Percentiles rank a stretch among this genome's conserved stretches.
phyloP scores from a whole-genome alignment of 176 grass and related monocot genomes.

The Ensete glaucum region DNA sequence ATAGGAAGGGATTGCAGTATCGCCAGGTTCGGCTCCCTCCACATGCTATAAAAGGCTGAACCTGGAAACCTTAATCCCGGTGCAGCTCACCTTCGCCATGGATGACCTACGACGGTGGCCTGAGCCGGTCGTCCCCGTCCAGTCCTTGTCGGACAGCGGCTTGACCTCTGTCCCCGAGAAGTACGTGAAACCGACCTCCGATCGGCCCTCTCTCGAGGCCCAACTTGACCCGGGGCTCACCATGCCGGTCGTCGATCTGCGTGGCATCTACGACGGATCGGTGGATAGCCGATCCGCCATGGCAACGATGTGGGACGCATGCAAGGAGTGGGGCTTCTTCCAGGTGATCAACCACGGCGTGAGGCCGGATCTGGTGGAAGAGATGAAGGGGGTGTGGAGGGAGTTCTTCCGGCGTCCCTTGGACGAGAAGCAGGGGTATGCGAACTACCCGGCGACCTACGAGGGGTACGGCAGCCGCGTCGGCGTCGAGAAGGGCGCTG shows the following conservation, averaged over 20 bases:
- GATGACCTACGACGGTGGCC: slow-evolving; percentile 28
- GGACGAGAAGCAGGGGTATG: slow-evolving; percentile 38
- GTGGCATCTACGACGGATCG: neutral
- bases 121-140: slow-evolving; percentile 52
- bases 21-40: too few species aligned
- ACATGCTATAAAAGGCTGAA: too few species aligned
- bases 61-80: too few species aligned
- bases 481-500: slow-evolving; percentile 53
- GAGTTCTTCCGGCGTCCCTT: slow-evolving; percentile 53
- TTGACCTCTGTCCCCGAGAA: slow-evolving; percentile 21
- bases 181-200: slow-evolving; percentile 43
- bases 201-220: slow-evolving; percentile 22
- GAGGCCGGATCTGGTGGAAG: slow-evolving; percentile 14
- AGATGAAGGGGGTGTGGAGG: slow-evolving; percentile 44
- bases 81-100: slow-evolving; percentile 9
- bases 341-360: slow-evolving; percentile 62
- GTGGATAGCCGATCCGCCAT: slow-evolving; percentile 1
- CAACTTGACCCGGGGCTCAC: neutral
- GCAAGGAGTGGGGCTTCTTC: slow-evolving; percentile 70
- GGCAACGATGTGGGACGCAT: slow-evolving; percentile 38
- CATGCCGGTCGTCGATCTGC: slow-evolving; percentile 54
- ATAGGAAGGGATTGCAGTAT: too few species aligned
- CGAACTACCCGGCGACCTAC: slow-evolving; percentile 50
- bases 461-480: slow-evolving; percentile 74
- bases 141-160: slow-evolving; percentile 35